A percentile compares a stretch with the other conserved stretches of the same genome.
phyloP scores from a whole-genome alignment of 2,329 filamentous ascomycete genomes.

The Raffaelea deltoideospora region DNA sequence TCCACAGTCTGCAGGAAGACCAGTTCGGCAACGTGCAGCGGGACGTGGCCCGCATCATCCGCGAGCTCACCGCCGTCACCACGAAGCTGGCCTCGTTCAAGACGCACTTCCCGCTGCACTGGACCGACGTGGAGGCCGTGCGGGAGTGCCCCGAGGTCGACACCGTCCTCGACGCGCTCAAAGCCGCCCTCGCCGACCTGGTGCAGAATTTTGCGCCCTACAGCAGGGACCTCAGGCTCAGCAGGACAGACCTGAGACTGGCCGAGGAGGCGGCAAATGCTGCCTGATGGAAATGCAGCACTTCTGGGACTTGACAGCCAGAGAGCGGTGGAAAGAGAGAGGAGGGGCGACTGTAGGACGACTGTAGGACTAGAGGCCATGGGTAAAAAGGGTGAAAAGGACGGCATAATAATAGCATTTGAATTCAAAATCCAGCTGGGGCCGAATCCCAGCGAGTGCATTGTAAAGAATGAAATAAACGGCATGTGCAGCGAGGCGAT shows the following conservation, averaged over 20 bases:
- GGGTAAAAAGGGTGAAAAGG: too few species aligned
- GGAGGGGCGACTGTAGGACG: too few species aligned
- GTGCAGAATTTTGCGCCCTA: conserved; percentile 62
- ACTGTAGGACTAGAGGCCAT: too few species aligned
- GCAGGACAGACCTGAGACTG: conserved; percentile 52
- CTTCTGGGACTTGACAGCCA: too few species aligned
- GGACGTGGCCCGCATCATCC: conserved; percentile 61
- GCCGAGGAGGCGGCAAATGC: conserved; percentile 47
- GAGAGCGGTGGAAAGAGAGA: too few species aligned
- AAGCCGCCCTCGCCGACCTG: conserved; percentile 48
- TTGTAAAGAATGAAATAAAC: too few species aligned
- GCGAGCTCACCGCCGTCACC: conserved; percentile 55
- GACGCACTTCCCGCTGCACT: conserved; percentile 45
- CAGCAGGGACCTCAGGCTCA: conserved; percentile 53
- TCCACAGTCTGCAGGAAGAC: conserved; percentile 66
- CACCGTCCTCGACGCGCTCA: conserved; percentile 48
- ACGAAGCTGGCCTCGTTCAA: conserved; percentile 55
- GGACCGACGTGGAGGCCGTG: conserved; percentile 56
- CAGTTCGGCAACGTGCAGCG: conserved; percentile 73
- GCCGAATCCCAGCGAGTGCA: too few species aligned
- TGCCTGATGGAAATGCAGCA: conserved; percentile 8
- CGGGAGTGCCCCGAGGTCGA: conserved; percentile 53
- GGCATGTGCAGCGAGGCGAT: too few species aligned
- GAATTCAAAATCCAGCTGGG: too few species aligned
- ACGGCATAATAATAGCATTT: too few species aligned